Conservation (phyloP, 2,329 filamentous ascomycete species). For the Claviceps citrina region DNA sequence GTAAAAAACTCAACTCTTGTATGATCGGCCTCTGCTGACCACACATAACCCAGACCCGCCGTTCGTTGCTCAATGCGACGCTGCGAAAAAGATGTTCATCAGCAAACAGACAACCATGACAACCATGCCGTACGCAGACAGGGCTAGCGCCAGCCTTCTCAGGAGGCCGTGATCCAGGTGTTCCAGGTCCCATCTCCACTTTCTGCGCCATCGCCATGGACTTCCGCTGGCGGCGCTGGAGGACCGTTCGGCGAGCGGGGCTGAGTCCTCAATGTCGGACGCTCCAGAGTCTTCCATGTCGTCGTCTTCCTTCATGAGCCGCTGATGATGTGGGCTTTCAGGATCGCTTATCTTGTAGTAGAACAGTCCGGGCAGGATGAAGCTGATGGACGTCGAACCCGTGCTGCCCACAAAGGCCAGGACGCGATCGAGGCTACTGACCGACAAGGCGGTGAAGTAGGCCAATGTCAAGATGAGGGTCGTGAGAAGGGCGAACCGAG, state of each 20-base stretch:
- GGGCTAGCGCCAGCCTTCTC: conserved; percentile 54
- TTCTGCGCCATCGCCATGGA: conserved; percentile 36
- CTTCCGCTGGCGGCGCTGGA: conserved; percentile 18
- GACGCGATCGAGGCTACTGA: conserved; percentile 77
- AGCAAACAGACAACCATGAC: conserved; percentile 83
- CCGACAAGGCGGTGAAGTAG: conserved; percentile 80
- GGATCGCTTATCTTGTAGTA: conserved; percentile 97
- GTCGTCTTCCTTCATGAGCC: conserved; percentile 80
- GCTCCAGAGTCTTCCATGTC: conserved; percentile 48
- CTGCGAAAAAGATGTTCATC: conserved; percentile 70
- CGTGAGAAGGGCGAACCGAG: conserved; percentile 78
- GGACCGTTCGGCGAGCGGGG: conserved; percentile 27
- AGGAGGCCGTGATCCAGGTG: conserved; percentile 50
- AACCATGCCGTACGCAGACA: conserved; percentile 68
- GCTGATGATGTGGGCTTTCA: conserved; percentile 72
- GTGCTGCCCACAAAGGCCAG: conserved; percentile 92
- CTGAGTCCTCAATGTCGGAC: conserved; percentile 34
- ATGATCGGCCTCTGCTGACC: no score
- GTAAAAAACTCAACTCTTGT: no score
- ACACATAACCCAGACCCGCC: no score
- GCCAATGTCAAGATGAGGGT: conserved; percentile 70
- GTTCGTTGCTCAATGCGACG: conserved; percentile 40
- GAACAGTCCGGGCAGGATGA: conserved; percentile 89
- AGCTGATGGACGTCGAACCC: conserved; percentile 87
- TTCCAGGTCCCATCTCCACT: conserved; percentile 45